phyloP scores from a whole-genome alignment of 208 protist genomes.

The Trypanosoma conorhini region DNA sequence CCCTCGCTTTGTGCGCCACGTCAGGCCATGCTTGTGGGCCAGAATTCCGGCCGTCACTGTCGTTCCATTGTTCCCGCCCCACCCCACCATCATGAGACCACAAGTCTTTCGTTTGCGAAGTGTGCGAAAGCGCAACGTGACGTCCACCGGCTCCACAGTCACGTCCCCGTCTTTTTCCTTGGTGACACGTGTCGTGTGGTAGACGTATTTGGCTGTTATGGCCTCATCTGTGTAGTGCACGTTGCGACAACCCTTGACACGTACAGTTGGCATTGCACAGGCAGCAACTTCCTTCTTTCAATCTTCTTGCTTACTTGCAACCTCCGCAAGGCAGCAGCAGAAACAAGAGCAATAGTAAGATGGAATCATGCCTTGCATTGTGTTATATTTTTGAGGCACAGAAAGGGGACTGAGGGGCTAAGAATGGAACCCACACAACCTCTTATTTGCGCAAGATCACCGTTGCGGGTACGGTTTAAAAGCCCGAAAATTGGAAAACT shows the following conservation, averaged over 20 bases:
- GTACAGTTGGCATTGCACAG: conserved; percentile 39
- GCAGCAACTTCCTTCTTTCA: conserved; percentile 2
- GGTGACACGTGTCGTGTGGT: conserved; percentile 76
- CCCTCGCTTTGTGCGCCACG: conserved; percentile 95
- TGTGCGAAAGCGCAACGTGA: conserved; percentile 89
- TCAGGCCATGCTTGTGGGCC: conserved; percentile 94
- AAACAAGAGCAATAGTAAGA: neutral
- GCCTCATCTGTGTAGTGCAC: conserved; percentile 73
- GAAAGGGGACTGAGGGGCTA: neutral
- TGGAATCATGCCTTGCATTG: neutral
- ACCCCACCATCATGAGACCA: conserved; percentile 97
- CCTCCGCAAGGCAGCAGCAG: neutral
- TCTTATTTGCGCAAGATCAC: neutral
- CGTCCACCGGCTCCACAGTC: conserved; percentile 66
- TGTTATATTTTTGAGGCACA: neutral
- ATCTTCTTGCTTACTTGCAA: neutral
- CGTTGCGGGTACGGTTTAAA: neutral
- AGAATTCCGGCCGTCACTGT: conserved; percentile 97
- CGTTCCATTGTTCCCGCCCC: conserved; percentile 99
- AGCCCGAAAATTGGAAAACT: neutral
- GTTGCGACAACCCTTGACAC: conserved; percentile 46
- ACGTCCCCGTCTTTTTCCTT: conserved; percentile 40
- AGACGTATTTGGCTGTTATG: conserved; percentile 87
- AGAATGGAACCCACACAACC: neutral
- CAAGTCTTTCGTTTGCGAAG: conserved; percentile 77